Evolutionary conservation across 495 filamentous ascomycete species (phyloP).

Genomic region (Aspergillus homomorphus): DNA sequence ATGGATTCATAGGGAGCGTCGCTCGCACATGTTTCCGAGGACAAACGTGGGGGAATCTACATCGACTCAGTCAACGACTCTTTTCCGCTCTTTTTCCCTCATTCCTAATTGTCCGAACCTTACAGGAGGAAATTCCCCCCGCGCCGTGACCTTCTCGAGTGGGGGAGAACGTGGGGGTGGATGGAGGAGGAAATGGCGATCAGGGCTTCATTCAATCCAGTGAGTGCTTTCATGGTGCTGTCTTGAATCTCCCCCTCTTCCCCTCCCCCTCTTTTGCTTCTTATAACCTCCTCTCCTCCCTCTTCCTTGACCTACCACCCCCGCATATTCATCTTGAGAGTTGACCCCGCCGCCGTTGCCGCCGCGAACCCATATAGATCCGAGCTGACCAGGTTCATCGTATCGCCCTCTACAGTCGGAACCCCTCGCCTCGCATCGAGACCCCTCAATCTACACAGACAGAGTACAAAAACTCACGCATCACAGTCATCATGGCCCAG

Average conservation of each 20-base stretch:
- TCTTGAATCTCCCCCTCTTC: conserved; percentile 7
- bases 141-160: not conserved
- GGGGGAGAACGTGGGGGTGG: not conserved
- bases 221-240: too few species aligned
- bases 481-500: conserved; percentile 22
- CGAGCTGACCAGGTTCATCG: too few species aligned
- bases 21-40: not conserved
- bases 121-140: not conserved
- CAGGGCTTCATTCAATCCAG: not conserved
- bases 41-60: not conserved
- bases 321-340: not conserved
- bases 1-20: too few species aligned
- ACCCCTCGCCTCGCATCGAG: not conserved
- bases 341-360: not conserved
- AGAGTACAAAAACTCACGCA: not conserved
- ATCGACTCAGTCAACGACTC: not conserved
- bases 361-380: too few species aligned
- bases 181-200: not conserved
- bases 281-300: not conserved
- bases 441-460: not conserved
- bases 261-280: not conserved
- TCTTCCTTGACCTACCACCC: not conserved
- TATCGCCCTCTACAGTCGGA: not conserved
- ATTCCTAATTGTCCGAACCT: not conserved
- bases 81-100: not conserved